phyloP scores from a whole-genome alignment of 2,329 filamentous ascomycete genomes.

The Colletotrichum caudatum region DNA sequence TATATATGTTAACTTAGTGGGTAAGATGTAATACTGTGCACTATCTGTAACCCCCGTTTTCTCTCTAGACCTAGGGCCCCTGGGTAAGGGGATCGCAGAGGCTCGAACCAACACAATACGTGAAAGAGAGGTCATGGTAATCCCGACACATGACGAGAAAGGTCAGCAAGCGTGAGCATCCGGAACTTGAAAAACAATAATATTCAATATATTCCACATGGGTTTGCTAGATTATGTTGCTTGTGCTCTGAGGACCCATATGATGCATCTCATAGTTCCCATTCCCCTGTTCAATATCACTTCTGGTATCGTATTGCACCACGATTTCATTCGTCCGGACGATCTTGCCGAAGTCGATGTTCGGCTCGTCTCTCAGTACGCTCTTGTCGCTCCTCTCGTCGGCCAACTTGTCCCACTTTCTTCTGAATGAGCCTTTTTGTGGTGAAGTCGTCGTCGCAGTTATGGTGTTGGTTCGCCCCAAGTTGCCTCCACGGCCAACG shows the following conservation, averaged over 20 bases:
- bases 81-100: background rate
- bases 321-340: slow-evolving; percentile 42
- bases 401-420: slow-evolving; percentile 31
- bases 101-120: background rate
- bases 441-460: slow-evolving; percentile 22
- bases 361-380: slow-evolving; percentile 21
- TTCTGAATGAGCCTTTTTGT: slow-evolving; percentile 21
- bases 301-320: slow-evolving; percentile 41
- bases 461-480: slow-evolving; percentile 18
- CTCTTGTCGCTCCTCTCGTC: slow-evolving; percentile 41
- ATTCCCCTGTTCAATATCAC: slow-evolving; percentile 9
- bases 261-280: slow-evolving; percentile 28
- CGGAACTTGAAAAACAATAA: background rate
- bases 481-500: background rate
- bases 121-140: background rate
- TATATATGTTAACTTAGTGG: too few species aligned
- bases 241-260: slow-evolving; percentile 28
- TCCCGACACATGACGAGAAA: background rate
- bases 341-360: slow-evolving; percentile 41
- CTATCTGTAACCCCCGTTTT: too few species aligned
- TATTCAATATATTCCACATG: background rate
- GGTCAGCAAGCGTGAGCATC: too few species aligned
- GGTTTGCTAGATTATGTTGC: slow-evolving; percentile 29
- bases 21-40: too few species aligned
- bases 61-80: too few species aligned